phyloP scores from a whole-genome alignment of 129 eudicot genomes.

The Chrysanthemum lavandulifolium region DNA sequence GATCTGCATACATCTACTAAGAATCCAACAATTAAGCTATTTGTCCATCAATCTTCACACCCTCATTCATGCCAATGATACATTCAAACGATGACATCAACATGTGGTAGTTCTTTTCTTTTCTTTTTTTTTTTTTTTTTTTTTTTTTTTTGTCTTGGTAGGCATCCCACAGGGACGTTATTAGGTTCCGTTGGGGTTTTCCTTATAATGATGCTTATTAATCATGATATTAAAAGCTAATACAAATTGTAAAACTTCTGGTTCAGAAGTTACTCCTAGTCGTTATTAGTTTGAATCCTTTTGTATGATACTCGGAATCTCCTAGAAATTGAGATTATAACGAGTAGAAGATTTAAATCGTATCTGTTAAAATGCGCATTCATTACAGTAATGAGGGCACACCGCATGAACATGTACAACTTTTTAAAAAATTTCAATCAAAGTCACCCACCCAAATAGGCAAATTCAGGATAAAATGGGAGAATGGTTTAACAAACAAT shows the following conservation, averaged over 20 bases:
- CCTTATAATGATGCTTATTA: background rate
- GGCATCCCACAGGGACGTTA: slow-evolving; percentile 8
- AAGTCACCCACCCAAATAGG: too few species aligned
- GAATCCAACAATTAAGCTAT: slow-evolving; percentile 45
- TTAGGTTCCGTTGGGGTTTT: slow-evolving; percentile 14
- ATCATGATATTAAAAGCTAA: slow-evolving; percentile 16
- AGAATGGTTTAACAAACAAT: too few species aligned
- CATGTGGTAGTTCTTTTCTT: slow-evolving; percentile 25
- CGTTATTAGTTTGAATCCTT: slow-evolving; percentile 10
- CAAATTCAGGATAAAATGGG: too few species aligned
- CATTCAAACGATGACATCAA: slow-evolving; percentile 13
- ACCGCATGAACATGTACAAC: too few species aligned
- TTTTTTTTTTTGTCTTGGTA: background rate
- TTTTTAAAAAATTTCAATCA: too few species aligned
- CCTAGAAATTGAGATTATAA: background rate
- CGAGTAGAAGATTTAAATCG: slow-evolving; percentile 1
- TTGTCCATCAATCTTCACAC: slow-evolving; percentile 25
- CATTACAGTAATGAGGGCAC: background rate
- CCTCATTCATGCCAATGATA: slow-evolving; percentile 20
- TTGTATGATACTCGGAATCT: slow-evolving; percentile 14
- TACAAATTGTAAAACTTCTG: background rate
- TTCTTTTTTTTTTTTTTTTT: background rate
- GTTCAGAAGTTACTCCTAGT: slow-evolving; percentile 10
- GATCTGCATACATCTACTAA: slow-evolving; percentile 47
- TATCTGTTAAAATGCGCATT: background rate